A percentile compares a stretch with the other conserved stretches of the same genome.
These are phyloP conservation scores for Pholiota adiposa DNA, from an alignment of 1,284 basidiomycete genomes.

Conservation along the genomic window DNA sequence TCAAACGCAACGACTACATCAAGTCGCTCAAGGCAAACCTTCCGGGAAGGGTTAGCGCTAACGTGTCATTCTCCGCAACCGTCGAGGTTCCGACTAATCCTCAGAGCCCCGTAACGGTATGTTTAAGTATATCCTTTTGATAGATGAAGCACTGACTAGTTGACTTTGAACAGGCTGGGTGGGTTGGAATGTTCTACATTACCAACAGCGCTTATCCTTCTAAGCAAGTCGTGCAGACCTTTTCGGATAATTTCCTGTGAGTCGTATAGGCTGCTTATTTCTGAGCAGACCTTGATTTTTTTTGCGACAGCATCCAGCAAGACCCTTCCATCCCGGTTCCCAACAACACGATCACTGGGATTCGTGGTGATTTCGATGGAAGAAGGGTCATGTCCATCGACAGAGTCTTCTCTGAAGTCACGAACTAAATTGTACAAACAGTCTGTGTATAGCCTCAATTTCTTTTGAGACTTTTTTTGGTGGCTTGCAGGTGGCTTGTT, in stretches of 20 bases:
- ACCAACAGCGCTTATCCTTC: neutral
- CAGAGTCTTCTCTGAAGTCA: neutral
- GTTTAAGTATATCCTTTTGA: neutral
- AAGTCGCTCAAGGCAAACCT: neutral
- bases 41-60: neutral
- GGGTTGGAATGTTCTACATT: slow-evolving; percentile 6
- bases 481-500: too few relatives aligned
- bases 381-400: slow-evolving; percentile 4
- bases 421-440: neutral
- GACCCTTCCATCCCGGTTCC: slow-evolving; percentile 2
- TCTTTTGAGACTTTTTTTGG: too few relatives aligned
- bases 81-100: slow-evolving; percentile 4
- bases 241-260: slow-evolving; percentile 8
- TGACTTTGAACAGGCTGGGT: slow-evolving; percentile 2
- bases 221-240: neutral
- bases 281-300: neutral
- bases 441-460: too few relatives aligned
- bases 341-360: neutral
- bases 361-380: slow-evolving; percentile 4
- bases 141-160: neutral
- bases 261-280: neutral
- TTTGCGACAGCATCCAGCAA: slow-evolving; percentile 1
- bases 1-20: slow-evolving; percentile 2
- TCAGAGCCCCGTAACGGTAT: neutral
- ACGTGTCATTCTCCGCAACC: slow-evolving; percentile 1